Base-by-base conservation (phyloP, 805 yeast genomes). In the Lipomyces anomalus region DNA sequence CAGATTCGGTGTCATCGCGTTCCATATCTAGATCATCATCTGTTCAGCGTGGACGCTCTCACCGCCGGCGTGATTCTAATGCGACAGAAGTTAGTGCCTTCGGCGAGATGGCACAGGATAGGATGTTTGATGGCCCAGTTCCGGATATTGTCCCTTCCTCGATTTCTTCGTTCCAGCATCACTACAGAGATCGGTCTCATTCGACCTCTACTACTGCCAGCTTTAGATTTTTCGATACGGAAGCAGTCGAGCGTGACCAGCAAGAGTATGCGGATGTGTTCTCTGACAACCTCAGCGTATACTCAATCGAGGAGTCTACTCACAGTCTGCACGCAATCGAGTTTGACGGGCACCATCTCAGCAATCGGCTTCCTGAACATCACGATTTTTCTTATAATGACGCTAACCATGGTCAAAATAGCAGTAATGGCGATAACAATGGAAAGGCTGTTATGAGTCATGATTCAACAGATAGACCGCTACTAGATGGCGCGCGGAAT, bases 191-290 rank as follows among this genome's bases (percentile, higher is more conserved):
- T 9, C 46, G 55, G 32, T 50, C 55, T 9, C 26, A 38, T 22
- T 50, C 55, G 16, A 30, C 30, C 35, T 50, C 50, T 3, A 46
- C 52, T 13, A 43, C 44, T 9, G 47, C 47, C 4, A 70, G 80
- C 44, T 90, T 92, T 67, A 75, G 79, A 50, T 90, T 89, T 62
- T 90, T 90, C 65, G 79, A 90, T 7, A 71, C 82, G 3, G 86
- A 84, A 45, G 92, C 87, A 55, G 81, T 90, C 38, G 89, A 83
- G 57, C 71, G 74, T 41, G 97, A 97, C 4, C 62, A 62, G 29
- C 65, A 64, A 22, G 62, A 64, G 24, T 64, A 68, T 38, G 68
- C 65, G 18, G 53, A 57, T 38, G 56, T 37, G 20, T 47, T 53
- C n/a, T 57, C 30, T 4, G 46, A 43, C 22, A 28, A 23, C 28